Evolutionary conservation across 345 rosid species (phyloP), one percentile per base, ranked within the genome.

Genomic region (Salix suchowensis): DNA sequence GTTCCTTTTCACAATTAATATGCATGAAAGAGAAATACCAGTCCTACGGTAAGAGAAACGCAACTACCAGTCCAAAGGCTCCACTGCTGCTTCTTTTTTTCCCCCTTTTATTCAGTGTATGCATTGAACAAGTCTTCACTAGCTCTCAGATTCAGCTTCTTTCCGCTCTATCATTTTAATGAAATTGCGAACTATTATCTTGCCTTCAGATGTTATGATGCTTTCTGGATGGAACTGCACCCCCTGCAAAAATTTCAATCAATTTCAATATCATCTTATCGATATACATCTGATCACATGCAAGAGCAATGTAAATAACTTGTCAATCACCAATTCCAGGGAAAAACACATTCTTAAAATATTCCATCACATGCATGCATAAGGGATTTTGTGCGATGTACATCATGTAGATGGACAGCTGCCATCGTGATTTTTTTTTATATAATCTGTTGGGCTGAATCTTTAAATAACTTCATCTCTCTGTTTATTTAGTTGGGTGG

Each of bases 191-290:
- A 94, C 90, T 28, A 90, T 91, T 4, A 48, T 88, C 90, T 81
- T 93, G 78, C 98, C 97, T 82, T 92, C 93, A 0, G 78, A 65
- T 62, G 96, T 92, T 81, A 96, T 91, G 73, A 96, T 96, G 89
- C 99, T 94, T 71, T 94, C 98, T 0, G 97, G 99, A 88, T 94
- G 98, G 84, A 96, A 94, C 68, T 92, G 98, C 32, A 94, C 99
- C 18, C 99, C 98, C 98, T 96, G 89, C 80, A 78, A 52, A 55
- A 50, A 32, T 58, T 73, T n/a, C 58, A 26, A 76, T 39, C 52
- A 60, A 36, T 52, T 64, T 71, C 37, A 65, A 34, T 37, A 70
- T 44, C 4, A 32, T 4, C 37, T n/a, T 19, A 4, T 26, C 30
- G 19, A 23, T 30, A 19, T 0, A 24, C 30, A 44, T 34, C 52